These are phyloP conservation scores for Aspergillus ustus DNA, from an alignment of 2,329 filamentous ascomycete genomes.

Conservation along the genomic window DNA sequence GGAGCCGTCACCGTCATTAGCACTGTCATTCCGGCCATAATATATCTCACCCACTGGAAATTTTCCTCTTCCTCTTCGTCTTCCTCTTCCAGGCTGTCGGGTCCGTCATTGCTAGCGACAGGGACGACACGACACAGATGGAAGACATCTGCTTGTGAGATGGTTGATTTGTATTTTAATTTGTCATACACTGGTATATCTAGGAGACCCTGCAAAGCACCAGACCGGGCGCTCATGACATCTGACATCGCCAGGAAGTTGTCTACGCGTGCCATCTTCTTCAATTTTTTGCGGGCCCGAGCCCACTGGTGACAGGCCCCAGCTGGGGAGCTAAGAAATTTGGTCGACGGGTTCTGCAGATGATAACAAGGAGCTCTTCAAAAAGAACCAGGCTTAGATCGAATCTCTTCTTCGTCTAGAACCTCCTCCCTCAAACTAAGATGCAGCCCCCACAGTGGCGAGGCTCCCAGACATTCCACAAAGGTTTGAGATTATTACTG, in stretches of 20 bases:
- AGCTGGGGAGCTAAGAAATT: conserved; percentile 19
- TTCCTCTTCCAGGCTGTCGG: no score
- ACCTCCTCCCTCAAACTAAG: conserved; percentile 21
- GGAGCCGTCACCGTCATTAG: background rate
- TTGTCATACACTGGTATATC: conserved; percentile 13
- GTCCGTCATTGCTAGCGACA: no score
- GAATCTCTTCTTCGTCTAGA: background rate
- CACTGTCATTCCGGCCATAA: background rate
- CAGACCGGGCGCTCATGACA: conserved; percentile 23
- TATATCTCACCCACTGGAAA: background rate
- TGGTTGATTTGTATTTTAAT: background rate
- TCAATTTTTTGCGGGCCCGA: conserved; percentile 15
- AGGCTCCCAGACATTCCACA: conserved; percentile 26
- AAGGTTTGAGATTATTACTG: conserved; percentile 18
- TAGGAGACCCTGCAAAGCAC: conserved; percentile 21
- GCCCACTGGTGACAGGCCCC: conserved; percentile 14
- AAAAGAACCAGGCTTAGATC: background rate
- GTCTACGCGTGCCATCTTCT: background rate
- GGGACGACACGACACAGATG: conserved; percentile 7
- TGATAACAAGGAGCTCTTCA: conserved; percentile 19
- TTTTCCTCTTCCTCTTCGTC: background rate
- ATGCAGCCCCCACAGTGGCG: conserved; percentile 25
- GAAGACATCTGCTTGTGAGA: conserved; percentile 22
- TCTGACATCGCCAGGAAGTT: conserved; percentile 17
- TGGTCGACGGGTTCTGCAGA: conserved; percentile 21